These are phyloP conservation scores for Acanthamoeba rhysodes DNA, from an alignment of 208 protist genomes.

Conservation along the genomic window DNA sequence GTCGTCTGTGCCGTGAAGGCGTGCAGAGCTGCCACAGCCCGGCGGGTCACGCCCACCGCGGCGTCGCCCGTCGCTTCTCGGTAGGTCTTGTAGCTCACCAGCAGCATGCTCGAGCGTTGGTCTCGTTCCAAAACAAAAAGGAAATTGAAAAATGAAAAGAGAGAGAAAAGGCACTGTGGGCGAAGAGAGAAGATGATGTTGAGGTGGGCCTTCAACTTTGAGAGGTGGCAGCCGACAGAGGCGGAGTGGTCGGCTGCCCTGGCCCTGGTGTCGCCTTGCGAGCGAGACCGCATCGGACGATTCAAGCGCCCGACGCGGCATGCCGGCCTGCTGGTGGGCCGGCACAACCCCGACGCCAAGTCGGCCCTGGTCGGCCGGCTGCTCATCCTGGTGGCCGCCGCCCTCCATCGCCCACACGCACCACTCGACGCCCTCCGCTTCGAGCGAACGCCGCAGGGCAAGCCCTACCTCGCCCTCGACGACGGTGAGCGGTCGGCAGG, in stretches of 20 bases:
- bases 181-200: no score
- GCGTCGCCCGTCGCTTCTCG: not conserved
- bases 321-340: constrained; percentile 25
- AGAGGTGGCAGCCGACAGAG: constrained; percentile 42
- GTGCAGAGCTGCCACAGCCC: not conserved
- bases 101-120: not conserved
- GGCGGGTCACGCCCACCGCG: not conserved
- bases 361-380: constrained; percentile 61
- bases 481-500: not conserved
- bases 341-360: constrained; percentile 72
- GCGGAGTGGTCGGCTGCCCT: constrained; percentile 38
- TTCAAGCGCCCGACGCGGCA: constrained; percentile 42
- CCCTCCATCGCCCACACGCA: not conserved
- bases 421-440: constrained; percentile 5
- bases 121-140: not conserved
- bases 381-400: constrained; percentile 5
- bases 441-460: constrained; percentile 39
- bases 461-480: constrained; percentile 30
- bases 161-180: no score
- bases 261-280: not conserved
- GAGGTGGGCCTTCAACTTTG: constrained; percentile 42
- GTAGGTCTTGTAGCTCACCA: not conserved
- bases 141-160: not conserved
- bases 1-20: not conserved
- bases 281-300: constrained; percentile 42